A percentile compares a stretch with the other conserved stretches of the same genome.
Evolutionary conservation across 2,329 filamentous ascomycete genomes (phyloP).

Genomic region (Trichoderma semiorbis): DNA sequence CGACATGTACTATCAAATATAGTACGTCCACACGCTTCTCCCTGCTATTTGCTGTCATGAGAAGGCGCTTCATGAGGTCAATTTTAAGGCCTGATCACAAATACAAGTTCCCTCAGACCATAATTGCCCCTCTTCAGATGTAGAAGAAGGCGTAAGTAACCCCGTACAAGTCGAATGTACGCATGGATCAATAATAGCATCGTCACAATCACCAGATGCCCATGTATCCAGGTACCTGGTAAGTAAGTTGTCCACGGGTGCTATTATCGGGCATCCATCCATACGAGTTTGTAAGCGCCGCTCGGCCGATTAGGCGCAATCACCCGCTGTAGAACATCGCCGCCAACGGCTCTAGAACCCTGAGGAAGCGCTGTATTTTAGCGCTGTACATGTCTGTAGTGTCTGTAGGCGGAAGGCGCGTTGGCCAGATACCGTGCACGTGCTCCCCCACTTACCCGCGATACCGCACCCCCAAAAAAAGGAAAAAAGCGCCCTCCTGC

Average conservation of each 20-base stretch:
- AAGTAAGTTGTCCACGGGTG: background rate
- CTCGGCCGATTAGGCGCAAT: background rate
- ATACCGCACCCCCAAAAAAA: background rate
- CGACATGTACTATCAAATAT: background rate
- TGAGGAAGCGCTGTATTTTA: background rate
- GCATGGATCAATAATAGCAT: background rate
- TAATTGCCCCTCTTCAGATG: background rate
- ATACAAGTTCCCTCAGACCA: background rate
- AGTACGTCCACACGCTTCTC: background rate
- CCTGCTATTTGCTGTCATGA: background rate
- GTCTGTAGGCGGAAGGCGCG: slow-evolving; percentile 7
- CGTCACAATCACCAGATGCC: background rate
- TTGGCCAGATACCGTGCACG: background rate
- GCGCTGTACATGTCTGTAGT: background rate
- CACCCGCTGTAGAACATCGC: background rate
- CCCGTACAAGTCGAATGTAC: background rate
- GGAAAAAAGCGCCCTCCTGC: slow-evolving; percentile 9
- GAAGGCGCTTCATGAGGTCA: background rate
- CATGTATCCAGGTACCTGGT: background rate
- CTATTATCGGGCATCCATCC: background rate
- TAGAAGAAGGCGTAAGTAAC: background rate
- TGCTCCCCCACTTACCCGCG: background rate
- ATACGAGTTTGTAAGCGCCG: background rate
- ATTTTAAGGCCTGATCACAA: background rate
- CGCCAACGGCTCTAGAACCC: background rate